Conservation (phyloP, 2,329 filamentous ascomycete species). For the Venturiaceae sp. region DNA sequence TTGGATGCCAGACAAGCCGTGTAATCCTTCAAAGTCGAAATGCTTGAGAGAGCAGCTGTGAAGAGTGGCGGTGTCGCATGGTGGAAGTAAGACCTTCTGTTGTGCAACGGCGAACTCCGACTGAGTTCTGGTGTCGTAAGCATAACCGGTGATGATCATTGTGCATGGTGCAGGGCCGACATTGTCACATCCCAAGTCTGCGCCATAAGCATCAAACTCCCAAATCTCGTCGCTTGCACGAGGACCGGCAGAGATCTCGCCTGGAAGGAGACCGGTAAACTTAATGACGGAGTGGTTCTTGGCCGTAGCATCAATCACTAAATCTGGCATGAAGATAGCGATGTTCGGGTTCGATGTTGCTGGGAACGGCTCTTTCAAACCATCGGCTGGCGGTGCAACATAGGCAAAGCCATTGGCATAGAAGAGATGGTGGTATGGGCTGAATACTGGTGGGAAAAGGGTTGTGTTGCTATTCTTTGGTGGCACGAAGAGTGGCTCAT, state of each 20-base stretch:
- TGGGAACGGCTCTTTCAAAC: conserved; percentile 33
- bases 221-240: conserved; percentile 32
- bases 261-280: conserved; percentile 21
- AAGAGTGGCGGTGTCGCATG: conserved; percentile 22
- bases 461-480: conserved; percentile 18
- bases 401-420: conserved; percentile 42
- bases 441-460: conserved; percentile 30
- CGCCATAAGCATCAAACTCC: conserved; percentile 41
- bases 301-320: background rate
- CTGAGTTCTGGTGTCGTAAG: conserved; percentile 24
- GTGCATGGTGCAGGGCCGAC: conserved; percentile 26
- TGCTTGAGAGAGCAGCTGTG: conserved; percentile 32
- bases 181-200: conserved; percentile 38
- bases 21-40: conserved; percentile 27
- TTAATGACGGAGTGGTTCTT: conserved; percentile 2
- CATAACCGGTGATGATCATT: conserved; percentile 36
- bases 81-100: conserved; percentile 22
- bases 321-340: conserved; percentile 35
- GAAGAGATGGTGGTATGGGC: conserved; percentile 41
- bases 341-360: conserved; percentile 36
- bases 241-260: conserved; percentile 37
- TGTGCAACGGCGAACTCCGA: conserved; percentile 22
- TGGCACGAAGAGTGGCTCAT: conserved; percentile 23
- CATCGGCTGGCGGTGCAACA: conserved; percentile 27
- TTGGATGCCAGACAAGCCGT: conserved; percentile 35